Conservation (phyloP, 2,329 filamentous ascomycete species). For the Hymenoscyphus occultus region DNA sequence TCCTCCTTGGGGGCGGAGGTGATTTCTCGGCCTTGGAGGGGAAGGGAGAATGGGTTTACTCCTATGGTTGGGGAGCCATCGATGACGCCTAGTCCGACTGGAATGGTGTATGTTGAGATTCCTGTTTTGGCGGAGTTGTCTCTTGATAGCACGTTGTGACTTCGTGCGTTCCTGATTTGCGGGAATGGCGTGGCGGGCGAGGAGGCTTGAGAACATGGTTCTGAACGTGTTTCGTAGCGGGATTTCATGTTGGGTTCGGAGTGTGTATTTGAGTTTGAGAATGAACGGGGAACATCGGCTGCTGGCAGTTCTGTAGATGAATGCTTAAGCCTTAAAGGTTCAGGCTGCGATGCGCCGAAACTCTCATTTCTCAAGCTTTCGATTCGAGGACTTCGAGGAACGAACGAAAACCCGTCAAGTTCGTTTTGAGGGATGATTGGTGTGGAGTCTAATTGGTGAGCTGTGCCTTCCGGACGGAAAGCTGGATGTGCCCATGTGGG, state of each 20-base stretch:
- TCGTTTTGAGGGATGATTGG: constrained; percentile 15
- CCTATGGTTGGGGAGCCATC: constrained; percentile 11
- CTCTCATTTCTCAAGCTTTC: not conserved
- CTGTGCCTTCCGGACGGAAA: constrained; percentile 3
- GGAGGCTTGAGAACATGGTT: constrained; percentile 8
- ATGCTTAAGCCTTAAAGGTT: not conserved
- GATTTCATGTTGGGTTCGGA: constrained; percentile 5
- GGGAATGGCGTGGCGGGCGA: not conserved
- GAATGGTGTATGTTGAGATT: constrained; percentile 22
- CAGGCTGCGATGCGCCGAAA: not conserved
- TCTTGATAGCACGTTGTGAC: constrained; percentile 3
- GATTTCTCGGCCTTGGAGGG: constrained; percentile 1
- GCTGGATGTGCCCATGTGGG: constrained; percentile 12
- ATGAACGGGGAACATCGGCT: not conserved
- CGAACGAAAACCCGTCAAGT: constrained; percentile 11
- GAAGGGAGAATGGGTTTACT: constrained; percentile 4
- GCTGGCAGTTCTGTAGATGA: constrained; percentile 6
- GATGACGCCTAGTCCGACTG: constrained; percentile 27
- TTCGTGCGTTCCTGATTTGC: constrained; percentile 2
- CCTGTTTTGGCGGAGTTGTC: constrained; percentile 12
- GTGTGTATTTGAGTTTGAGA: not conserved
- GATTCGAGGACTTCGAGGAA: not conserved
- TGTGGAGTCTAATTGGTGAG: constrained; percentile 12
- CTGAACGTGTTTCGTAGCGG: constrained; percentile 7
- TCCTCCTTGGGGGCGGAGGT: not conserved